Evolutionary conservation across 2,329 filamentous ascomycete genomes (phyloP).

Genomic region (Sclerotinia subarctica): DNA sequence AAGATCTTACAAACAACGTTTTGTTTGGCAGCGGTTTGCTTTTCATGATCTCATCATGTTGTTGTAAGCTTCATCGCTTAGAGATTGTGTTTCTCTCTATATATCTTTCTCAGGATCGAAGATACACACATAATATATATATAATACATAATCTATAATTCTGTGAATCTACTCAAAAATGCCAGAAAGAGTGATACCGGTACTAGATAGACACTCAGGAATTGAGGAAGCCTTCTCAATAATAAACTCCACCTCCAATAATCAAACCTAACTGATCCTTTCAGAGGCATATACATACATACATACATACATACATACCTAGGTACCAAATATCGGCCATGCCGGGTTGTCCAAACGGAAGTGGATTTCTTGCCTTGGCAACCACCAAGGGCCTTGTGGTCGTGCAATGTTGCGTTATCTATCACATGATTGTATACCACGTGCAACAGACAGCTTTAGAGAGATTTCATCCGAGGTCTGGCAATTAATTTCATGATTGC

Average conservation of each 20-base stretch:
- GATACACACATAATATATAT: too few relatives aligned
- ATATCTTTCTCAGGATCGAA: not conserved
- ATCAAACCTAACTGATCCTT: slow-evolving; percentile 4
- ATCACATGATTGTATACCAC: slow-evolving; percentile 12
- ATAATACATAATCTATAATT: not conserved
- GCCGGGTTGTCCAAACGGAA: not conserved
- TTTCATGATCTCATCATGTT: not conserved
- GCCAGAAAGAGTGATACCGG: not conserved
- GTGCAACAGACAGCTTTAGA: not conserved
- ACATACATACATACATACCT: too few relatives aligned
- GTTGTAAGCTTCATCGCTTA: not conserved
- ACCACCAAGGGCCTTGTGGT: not conserved
- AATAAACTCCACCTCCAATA: slow-evolving; percentile 5
- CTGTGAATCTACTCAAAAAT: too few relatives aligned
- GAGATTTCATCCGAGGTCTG: not conserved
- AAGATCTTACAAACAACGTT: not conserved
- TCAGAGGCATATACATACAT: not conserved
- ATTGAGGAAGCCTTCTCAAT: not conserved
- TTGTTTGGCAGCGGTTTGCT: not conserved
- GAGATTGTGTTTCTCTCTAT: too few relatives aligned
- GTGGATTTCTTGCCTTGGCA: slow-evolving; percentile 3
- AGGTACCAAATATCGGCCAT: slow-evolving; percentile 3
- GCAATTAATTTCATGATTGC: slow-evolving; percentile 4
- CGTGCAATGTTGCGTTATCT: not conserved
- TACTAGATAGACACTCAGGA: not conserved